Evolutionary conservation across 2,329 filamentous ascomycete genomes (phyloP), one percentile per base, ranked within the genome.

Genomic region (Calcarisporium arbuscula): DNA sequence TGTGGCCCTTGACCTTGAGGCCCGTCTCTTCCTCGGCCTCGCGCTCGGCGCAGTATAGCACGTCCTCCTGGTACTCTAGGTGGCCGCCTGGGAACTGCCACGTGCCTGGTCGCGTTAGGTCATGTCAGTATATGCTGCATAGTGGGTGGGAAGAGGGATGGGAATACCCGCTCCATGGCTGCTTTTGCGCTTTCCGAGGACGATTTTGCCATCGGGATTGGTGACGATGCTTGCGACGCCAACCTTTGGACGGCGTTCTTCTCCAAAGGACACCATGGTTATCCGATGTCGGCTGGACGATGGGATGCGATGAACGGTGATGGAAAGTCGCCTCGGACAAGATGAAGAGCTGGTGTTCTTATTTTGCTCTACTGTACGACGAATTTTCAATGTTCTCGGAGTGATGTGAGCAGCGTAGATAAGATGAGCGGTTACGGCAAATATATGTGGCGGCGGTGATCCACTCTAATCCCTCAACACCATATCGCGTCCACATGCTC

Each of bases 61-160:
- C 68, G 2, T 65, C 65, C 52, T 90, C 85, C 41, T 73, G 72
- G 37, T 74, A 72, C 41, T 90, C 85, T 12, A 89, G 70, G 48
- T 90, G 83, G 0, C 85, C 85, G 16, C 85, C 85, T 0, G 85
- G 83, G 11, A 86, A 71, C 32, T 78, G 79, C 59, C 72, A 77
- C 0, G 72, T 78, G 2, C 74, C 78, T 73, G 20, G 9, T 40
- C 42, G 4, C 41, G 45, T 57, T 28, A 33, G 11, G n/a, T 20
- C 18, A 22, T 30, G 23, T 21, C 25, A 28, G 27, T 34, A 5
- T 17, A n/a, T 25, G 10, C 6, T n/a, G 8, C 15, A 19, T 5
- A 2, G 18, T 2, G 11, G 3, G 4, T 10, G 16, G 17, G 4
- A 22, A 4, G 12, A 1, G 28, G 8, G 4, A 6, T 12, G 14